Evolutionary conservation across 805 yeast species (phyloP), one percentile per base, ranked within the genome.

Genomic region (Monosporozyma aquatica): DNA sequence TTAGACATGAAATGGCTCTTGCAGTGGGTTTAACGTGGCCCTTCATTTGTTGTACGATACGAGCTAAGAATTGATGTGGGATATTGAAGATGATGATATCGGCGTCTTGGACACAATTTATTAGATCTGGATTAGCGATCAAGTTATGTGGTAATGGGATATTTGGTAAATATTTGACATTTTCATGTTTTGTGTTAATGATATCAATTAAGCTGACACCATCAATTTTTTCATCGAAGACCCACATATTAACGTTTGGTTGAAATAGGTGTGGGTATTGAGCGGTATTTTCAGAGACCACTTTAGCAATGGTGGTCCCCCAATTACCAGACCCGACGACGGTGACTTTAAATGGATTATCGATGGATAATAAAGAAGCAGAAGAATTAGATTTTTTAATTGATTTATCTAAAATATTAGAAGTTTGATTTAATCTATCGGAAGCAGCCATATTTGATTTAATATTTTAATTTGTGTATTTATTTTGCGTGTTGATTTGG

Each of bases 281-380:
- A 15, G 71, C 72, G 34, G 89, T 71, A 64, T 87, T 89, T 66
- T 92, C 97, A 29, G 97, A 87, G 22, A 87, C 80, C 36, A 90
- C 87, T 64, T 92, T 90, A 48, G 97, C 97, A 43, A 92, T 87
- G 15, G 97, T 90, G 29, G 96, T 87, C 50, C 98, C 98, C 84
- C 98, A 90, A 68, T 90, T 90, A 61, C 97, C 98, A 24, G 97
- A 87, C 33, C 98, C 98, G 50, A 92, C 80, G 43, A 87, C 86
- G 32, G 87, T 71, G 34, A 81, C 72, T 55, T 70, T 75, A 66
- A 69, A 78, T 18, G 72, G 75, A 22, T 54, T 40, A 35, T 56
- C 59, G 14, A 50, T 27, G n/a, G 43, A 40, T 8, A 34, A 37
- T 25, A 47, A 24, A n/a, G 50, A 46, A 4, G 27, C 38, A 22